Conservation (phyloP, 2,329 filamentous ascomycete species). For the Fusarium musae region DNA sequence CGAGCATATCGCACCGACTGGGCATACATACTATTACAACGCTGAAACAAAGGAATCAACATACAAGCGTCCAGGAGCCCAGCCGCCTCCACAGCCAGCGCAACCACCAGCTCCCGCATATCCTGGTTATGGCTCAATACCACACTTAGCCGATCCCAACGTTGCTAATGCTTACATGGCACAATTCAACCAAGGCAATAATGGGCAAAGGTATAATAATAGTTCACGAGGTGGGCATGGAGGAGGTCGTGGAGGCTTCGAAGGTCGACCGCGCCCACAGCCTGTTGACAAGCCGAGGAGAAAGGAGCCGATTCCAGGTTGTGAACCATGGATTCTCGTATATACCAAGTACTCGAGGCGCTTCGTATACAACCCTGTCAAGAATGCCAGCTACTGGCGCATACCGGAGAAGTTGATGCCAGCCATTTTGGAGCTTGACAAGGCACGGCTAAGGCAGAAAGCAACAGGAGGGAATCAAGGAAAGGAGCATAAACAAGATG, state of each 20-base stretch:
- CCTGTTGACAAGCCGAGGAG: conserved; percentile 83
- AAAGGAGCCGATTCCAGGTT: conserved; percentile 81
- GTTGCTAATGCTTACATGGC: conserved; percentile 71
- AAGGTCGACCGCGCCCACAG: conserved; percentile 72
- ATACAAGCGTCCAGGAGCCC: conserved; percentile 76
- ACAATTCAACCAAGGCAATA: conserved; percentile 59
- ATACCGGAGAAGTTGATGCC: conserved; percentile 89
- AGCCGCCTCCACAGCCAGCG: conserved; percentile 24
- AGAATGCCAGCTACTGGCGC: conserved; percentile 93
- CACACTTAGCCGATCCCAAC: conserved; percentile 63
- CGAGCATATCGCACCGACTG: conserved; percentile 90
- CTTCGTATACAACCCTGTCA: conserved; percentile 89
- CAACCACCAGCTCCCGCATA: conserved; percentile 47
- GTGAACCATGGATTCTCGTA: conserved; percentile 90
- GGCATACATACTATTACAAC: conserved; percentile 91
- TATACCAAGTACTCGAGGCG: conserved; percentile 88
- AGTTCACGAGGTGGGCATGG: conserved; percentile 46
- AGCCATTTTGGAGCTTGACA: conserved; percentile 78
- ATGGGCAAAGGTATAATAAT: conserved; percentile 46
- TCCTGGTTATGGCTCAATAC: conserved; percentile 45
- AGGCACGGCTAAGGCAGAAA: conserved; percentile 73
- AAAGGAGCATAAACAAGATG: conserved; percentile 7
- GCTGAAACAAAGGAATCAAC: conserved; percentile 84
- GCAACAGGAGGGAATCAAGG: conserved; percentile 50
- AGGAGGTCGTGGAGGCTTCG: conserved; percentile 60